phyloP scores from a whole-genome alignment of 2,329 filamentous ascomycete genomes.

The Diaporthe sp. region DNA sequence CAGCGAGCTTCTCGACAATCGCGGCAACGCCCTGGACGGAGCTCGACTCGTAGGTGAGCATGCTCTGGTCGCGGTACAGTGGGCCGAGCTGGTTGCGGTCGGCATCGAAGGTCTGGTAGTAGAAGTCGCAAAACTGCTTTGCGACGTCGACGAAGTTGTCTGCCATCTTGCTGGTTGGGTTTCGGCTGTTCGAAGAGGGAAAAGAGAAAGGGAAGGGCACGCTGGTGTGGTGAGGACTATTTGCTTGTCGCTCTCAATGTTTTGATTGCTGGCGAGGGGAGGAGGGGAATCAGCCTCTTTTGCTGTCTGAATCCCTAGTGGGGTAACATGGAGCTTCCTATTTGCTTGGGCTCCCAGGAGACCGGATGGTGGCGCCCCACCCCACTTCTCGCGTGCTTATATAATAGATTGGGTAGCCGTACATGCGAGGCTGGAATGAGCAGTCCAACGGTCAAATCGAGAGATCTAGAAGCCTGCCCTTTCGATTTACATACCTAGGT shows the following conservation, averaged over 20 bases:
- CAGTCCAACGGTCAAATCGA: neutral
- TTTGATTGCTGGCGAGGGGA: neutral
- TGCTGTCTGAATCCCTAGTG: conserved; percentile 6
- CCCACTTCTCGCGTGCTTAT: conserved; percentile 3
- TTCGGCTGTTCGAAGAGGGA: neutral
- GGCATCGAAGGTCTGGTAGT: conserved; percentile 79
- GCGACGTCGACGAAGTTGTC: conserved; percentile 43
- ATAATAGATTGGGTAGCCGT: neutral
- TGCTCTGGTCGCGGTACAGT: conserved; percentile 79
- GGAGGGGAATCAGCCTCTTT: neutral
- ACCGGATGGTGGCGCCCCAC: conserved; percentile 13
- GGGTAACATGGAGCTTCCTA: conserved; percentile 11
- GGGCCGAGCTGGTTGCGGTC: conserved; percentile 68
- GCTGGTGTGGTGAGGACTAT: neutral
- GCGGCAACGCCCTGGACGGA: conserved; percentile 66
- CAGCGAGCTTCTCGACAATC: conserved; percentile 77
- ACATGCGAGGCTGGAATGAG: neutral
- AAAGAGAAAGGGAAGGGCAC: neutral
- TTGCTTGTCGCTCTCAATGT: neutral
- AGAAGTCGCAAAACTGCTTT: conserved; percentile 52
- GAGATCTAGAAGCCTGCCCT: neutral
- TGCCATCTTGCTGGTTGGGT: conserved; percentile 40
- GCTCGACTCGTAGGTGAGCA: conserved; percentile 79
- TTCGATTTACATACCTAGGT: neutral
- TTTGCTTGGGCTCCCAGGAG: conserved; percentile 24